Evolutionary conservation across 192 early-diverging fungal species (phyloP).

Genomic region (Mortierella hygrophila): DNA sequence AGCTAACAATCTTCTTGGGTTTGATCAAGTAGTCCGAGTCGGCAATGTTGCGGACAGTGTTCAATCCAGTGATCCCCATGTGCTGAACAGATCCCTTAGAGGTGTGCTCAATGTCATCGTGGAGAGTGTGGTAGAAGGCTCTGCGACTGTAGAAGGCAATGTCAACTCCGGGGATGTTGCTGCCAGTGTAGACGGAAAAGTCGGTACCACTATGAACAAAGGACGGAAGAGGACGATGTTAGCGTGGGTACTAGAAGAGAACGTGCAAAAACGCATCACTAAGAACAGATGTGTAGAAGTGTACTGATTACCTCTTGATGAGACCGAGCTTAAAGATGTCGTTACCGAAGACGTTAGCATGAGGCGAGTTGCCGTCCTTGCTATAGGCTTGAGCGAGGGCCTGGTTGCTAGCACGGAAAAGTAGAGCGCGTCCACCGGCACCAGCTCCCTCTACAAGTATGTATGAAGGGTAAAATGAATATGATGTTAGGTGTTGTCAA

Average conservation of each 20-base stretch:
- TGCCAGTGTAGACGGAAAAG: conserved; percentile 70
- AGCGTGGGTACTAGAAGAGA: neutral
- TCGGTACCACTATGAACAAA: conserved; percentile 66
- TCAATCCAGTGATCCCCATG: conserved; percentile 73
- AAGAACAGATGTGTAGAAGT: neutral
- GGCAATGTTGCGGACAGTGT: conserved; percentile 63
- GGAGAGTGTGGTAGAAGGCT: conserved; percentile 73
- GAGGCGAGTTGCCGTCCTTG: conserved; percentile 63
- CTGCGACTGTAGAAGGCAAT: conserved; percentile 75
- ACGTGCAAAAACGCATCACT: neutral
- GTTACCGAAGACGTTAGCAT: conserved; percentile 75
- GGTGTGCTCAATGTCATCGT: conserved; percentile 66
- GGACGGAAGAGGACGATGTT: neutral
- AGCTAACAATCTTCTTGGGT: conserved; percentile 34
- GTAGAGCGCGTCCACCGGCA: conserved; percentile 74
- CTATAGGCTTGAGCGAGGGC: conserved; percentile 56
- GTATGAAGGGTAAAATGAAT: neutral
- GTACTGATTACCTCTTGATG: conserved; percentile 59
- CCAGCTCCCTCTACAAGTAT: conserved; percentile 70
- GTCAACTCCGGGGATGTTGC: conserved; percentile 75
- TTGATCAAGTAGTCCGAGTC: conserved; percentile 52
- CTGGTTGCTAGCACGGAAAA: conserved; percentile 68
- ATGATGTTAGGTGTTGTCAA: neutral
- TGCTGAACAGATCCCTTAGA: conserved; percentile 68
- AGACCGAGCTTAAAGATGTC: conserved; percentile 70